Conservation (phyloP, 2,329 filamentous ascomycete genomes). For the Pseudogymnoascus destructans region DNA sequence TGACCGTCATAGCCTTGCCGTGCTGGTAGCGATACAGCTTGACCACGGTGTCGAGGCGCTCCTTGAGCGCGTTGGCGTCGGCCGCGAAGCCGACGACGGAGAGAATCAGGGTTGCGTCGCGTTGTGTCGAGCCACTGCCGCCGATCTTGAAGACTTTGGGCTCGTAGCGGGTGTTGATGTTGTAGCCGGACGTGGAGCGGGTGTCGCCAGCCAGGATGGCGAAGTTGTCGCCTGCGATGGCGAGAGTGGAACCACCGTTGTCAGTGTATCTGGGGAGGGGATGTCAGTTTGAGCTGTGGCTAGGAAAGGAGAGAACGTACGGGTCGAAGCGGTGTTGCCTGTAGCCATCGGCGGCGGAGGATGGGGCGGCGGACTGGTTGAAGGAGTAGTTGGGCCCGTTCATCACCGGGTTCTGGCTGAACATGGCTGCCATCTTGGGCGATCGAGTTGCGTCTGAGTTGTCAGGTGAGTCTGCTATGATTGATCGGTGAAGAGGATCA, state of each 20-base stretch:
- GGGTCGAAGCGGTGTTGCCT: constrained; percentile 82
- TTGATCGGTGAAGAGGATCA: constrained; percentile 9
- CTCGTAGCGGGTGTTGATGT: constrained; percentile 91
- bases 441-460: not conserved
- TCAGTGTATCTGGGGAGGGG: constrained; percentile 69
- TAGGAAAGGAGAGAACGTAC: constrained; percentile 34
- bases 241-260: constrained; percentile 92
- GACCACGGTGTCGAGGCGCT: constrained; percentile 84
- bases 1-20: constrained; percentile 88
- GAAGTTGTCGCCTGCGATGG: constrained; percentile 88
- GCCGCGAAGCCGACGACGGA: constrained; percentile 94
- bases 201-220: constrained; percentile 96
- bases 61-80: constrained; percentile 85
- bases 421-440: constrained; percentile 48
- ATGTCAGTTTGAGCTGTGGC: constrained; percentile 10
- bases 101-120: constrained; percentile 74
- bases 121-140: constrained; percentile 72
- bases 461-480: not conserved
- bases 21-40: constrained; percentile 99
- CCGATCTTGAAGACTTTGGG: constrained; percentile 98
- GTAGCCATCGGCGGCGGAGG: constrained; percentile 38
- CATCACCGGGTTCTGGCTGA: constrained; percentile 56
- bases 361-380: constrained; percentile 43
- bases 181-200: constrained; percentile 89
- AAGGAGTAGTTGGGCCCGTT: constrained; percentile 59